Conservation (phyloP, 345 rosid species). For the Salix udensis region DNA sequence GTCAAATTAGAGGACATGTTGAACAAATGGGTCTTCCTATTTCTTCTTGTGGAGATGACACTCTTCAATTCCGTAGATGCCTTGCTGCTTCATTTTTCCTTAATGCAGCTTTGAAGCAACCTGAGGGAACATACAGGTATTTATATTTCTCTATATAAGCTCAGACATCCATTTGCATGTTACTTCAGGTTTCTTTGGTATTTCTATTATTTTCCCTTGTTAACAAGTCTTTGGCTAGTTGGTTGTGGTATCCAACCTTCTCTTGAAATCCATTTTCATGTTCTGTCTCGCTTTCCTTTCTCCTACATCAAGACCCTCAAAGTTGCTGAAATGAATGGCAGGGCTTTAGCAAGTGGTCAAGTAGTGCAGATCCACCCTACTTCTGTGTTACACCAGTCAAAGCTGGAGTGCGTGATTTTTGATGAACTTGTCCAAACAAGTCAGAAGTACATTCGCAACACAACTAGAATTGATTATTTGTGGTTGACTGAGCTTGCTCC, state of each 20-base stretch:
- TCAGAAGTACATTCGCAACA: constrained; percentile 70
- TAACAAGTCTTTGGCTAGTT: background rate
- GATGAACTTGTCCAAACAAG: constrained; percentile 78
- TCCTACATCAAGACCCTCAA: background rate
- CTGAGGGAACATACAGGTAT: constrained; percentile 82
- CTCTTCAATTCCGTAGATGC: constrained; percentile 76
- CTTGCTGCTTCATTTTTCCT: constrained; percentile 91
- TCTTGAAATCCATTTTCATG: background rate
- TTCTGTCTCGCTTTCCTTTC: background rate
- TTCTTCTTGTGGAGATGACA: constrained; percentile 79
- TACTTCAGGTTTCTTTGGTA: background rate
- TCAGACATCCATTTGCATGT: constrained; percentile 3
- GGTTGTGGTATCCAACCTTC: background rate
- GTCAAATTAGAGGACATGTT: constrained; percentile 72
- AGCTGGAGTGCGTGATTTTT: constrained; percentile 76
- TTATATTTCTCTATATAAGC: background rate
- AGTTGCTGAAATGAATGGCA: constrained; percentile 31
- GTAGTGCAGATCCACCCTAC: constrained; percentile 84
- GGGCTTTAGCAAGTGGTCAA: constrained; percentile 89
- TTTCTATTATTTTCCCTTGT: background rate
- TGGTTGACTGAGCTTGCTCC: constrained; percentile 92
- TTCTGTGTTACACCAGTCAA: constrained; percentile 64
- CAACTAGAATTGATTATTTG: constrained; percentile 66
- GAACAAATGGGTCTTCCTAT: constrained; percentile 72
- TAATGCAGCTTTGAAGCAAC: constrained; percentile 87